phyloP scores from a whole-genome alignment of 2,329 filamentous ascomycete genomes.

The Huntiella omanensis region DNA sequence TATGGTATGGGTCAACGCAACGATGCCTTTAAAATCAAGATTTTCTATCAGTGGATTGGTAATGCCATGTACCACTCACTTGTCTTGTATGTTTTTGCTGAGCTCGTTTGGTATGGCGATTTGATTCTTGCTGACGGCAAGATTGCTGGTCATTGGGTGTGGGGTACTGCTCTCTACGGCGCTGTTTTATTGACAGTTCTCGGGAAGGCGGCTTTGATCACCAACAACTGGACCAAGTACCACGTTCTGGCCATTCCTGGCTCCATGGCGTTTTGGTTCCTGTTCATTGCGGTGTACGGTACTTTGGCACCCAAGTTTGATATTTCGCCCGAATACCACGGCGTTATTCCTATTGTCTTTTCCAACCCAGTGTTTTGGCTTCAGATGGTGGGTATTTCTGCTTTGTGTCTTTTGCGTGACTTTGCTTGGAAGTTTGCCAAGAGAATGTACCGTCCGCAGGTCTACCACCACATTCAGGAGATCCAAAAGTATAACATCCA shows the following conservation, averaged over 20 bases:
- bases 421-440: constrained; percentile 95
- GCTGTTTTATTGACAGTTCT: constrained; percentile 85
- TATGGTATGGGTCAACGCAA: constrained; percentile 89
- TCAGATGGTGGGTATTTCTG: constrained; percentile 63
- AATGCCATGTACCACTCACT: constrained; percentile 95
- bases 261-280: constrained; percentile 78
- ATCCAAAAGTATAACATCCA: constrained; percentile 99
- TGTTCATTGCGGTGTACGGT: constrained; percentile 74
- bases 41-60: constrained; percentile 79
- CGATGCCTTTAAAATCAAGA: constrained; percentile 79
- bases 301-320: constrained; percentile 65
- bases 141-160: constrained; percentile 87
- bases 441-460: constrained; percentile 89
- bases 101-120: constrained; percentile 68
- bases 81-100: constrained; percentile 69
- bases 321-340: constrained; percentile 69
- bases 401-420: constrained; percentile 69
- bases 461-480: constrained; percentile 96
- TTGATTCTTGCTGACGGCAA: constrained; percentile 61
- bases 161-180: constrained; percentile 89
- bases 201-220: constrained; percentile 84
- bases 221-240: constrained; percentile 98
- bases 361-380: constrained; percentile 76
- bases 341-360: constrained; percentile 66
- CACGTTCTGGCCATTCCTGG: constrained; percentile 89